Percentiles rank a stretch among this genome's conserved stretches.
phyloP scores from a whole-genome alignment of 768 basidiomycete genomes.

The Panaeolus papilionaceus region DNA sequence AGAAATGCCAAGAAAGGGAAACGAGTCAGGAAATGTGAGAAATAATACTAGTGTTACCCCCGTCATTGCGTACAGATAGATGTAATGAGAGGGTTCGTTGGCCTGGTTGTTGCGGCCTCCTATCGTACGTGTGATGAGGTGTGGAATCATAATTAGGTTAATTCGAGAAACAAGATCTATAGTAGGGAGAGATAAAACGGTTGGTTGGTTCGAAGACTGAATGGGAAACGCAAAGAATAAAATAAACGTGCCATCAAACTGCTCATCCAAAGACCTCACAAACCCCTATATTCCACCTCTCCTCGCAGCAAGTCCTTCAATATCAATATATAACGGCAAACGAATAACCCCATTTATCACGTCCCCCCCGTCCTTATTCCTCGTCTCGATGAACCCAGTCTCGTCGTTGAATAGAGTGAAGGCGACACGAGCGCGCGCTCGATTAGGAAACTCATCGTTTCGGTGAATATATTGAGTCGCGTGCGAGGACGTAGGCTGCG shows the following conservation, averaged over 20 bases:
- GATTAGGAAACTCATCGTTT: conserved; percentile 54
- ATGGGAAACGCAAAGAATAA: no score
- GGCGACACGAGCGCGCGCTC: conserved; percentile 62
- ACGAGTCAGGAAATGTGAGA: no score
- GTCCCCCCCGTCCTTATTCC: conserved; percentile 39
- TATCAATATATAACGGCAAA: conserved; percentile 73
- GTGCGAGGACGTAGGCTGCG: conserved; percentile 69
- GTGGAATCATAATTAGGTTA: no score
- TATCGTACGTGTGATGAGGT: background rate
- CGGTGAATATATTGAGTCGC: conserved; percentile 52
- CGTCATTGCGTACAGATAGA: conserved; percentile 79
- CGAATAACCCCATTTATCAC: conserved; percentile 71
- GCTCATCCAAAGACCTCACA: no score
- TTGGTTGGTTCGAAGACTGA: conserved; percentile 43
- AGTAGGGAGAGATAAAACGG: no score
- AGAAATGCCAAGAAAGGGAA: no score
- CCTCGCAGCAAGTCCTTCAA: conserved; percentile 49
- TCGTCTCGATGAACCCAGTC: conserved; percentile 86
- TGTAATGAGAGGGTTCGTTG: conserved; percentile 93
- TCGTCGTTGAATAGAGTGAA: conserved; percentile 68
- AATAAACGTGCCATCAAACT: no score
- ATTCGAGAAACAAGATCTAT: no score
- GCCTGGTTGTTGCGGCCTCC: conserved; percentile 80
- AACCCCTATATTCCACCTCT: conserved; percentile 18
- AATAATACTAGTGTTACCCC: no score